Percentiles rank a stretch among this genome's conserved stretches.
These are phyloP conservation scores for Phytomonas serpens DNA, from an alignment of 208 protist genomes.

Conservation along the genomic window DNA sequence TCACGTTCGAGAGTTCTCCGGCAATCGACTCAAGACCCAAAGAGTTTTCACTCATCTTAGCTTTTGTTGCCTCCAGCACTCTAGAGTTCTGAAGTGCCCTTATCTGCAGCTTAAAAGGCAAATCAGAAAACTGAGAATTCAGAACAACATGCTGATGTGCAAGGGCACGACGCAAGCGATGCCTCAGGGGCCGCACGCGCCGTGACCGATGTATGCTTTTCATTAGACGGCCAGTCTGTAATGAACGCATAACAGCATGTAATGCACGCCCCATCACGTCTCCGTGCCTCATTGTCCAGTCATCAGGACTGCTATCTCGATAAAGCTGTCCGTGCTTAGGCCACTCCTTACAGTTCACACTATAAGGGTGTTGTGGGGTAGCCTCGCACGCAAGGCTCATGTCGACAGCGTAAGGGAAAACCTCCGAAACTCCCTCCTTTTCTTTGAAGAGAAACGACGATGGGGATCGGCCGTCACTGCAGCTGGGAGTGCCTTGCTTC, in stretches of 20 bases:
- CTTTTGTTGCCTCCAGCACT: not conserved
- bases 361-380: not conserved
- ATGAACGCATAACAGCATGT: not conserved
- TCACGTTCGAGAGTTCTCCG: not conserved
- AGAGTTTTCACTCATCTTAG: not conserved
- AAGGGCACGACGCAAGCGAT: slow-evolving; percentile 7
- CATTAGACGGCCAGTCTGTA: not conserved
- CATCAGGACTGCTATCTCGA: not conserved
- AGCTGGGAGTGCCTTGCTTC: not conserved
- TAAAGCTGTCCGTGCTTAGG: not conserved
- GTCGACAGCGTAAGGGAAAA: not conserved
- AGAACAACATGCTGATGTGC: slow-evolving; percentile 14
- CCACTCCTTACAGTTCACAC: not conserved
- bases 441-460: not conserved
- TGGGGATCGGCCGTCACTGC: not conserved
- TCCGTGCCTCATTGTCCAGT: not conserved
- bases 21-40: not conserved
- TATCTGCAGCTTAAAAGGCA: slow-evolving; percentile 22
- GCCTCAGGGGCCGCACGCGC: not conserved
- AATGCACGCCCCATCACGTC: not conserved
- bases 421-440: not conserved
- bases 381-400: not conserved
- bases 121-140: slow-evolving; percentile 14
- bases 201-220: not conserved
- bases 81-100: slow-evolving; percentile 18